These are phyloP conservation scores for Alliaria petiolata DNA, from an alignment of 345 rosid species.

Conservation along the genomic window DNA sequence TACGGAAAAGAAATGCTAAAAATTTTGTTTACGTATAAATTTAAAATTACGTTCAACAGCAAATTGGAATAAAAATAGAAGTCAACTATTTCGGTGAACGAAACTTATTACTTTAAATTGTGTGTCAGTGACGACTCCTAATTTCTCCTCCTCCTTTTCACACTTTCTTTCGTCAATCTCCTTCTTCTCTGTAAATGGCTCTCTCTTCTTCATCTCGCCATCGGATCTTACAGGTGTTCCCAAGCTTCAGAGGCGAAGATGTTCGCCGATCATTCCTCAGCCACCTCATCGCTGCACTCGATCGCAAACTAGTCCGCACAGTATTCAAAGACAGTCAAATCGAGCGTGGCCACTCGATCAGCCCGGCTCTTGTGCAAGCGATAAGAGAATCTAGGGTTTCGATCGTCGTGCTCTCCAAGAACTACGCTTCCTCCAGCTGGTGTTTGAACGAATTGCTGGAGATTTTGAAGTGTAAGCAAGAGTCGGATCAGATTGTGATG, in stretches of 20 bases:
- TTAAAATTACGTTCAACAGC: too few species aligned
- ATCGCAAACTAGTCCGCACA: not conserved
- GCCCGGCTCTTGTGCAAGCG: not conserved
- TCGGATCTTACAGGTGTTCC: not conserved
- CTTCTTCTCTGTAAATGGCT: not conserved
- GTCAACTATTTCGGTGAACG: too few species aligned
- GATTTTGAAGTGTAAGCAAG: not conserved
- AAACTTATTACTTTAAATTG: too few species aligned
- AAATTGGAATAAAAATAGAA: too few species aligned
- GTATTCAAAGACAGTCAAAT: slow-evolving; percentile 1
- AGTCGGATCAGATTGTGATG: not conserved
- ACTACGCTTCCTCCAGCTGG: not conserved
- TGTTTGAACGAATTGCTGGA: not conserved
- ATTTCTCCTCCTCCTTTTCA: not conserved
- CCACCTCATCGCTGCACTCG: not conserved
- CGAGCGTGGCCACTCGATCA: not conserved
- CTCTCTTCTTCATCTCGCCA: not conserved
- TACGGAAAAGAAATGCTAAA: too few species aligned
- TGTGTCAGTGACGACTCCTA: too few species aligned
- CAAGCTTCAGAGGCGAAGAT: slow-evolving; percentile 1
- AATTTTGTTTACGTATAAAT: too few species aligned
- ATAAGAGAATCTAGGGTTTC: not conserved
- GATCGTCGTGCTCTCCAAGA: not conserved
- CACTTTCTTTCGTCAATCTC: not conserved
- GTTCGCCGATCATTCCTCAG: not conserved